Evolutionary conservation across 208 protist genomes (phyloP), one percentile per base, ranked within the genome.

Genomic region (Leishmania aethiopica): DNA sequence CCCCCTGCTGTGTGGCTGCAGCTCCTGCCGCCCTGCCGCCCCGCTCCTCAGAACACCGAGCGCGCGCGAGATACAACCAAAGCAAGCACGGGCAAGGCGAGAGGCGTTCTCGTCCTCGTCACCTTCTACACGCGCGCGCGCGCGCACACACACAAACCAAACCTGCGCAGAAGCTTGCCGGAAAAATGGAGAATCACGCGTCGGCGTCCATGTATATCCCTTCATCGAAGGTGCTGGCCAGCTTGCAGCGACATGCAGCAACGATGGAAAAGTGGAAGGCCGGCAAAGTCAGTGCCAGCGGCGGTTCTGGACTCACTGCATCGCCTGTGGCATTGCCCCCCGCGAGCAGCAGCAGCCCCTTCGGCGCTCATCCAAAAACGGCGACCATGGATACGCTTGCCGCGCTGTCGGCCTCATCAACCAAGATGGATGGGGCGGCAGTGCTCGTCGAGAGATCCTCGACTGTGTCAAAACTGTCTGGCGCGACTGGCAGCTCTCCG

Each of bases 111-210:
- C 60, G 6, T 35, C 15, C 60, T 13, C 28, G 7, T 28, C 17
- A 10, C 32, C 60, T 67, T 28, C 60, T 37, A 37, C n/a, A 37
- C n/a, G 1, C 28, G 0, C 60, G 2, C 6, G 0, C 28, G 0
- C 60, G 37, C 28, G 0, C 60, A 67, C 60, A 37, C 60, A 6
- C 37, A 74, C 37, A 42, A 42, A 57, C 42, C 19, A 75, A 4
- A 32, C 7, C 4, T 6, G 25, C 25, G 57, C 57, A 62, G 57
- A 13, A 35, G 35, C 10, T 45, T 42, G 49, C 15, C 13, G 60
- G 53, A 57, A 66, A 66, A 57, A 90, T 90, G 88, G 85, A 90
- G 72, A 49, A 85, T 40, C 88, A 90, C 84, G 82, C 81, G 10
- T 80, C 78, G 0, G 86, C 86, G 25, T 87, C 78, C 53, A 80